Conservation (phyloP, 192 early-diverging fungal species). For the Lobosporangium transversale region DNA sequence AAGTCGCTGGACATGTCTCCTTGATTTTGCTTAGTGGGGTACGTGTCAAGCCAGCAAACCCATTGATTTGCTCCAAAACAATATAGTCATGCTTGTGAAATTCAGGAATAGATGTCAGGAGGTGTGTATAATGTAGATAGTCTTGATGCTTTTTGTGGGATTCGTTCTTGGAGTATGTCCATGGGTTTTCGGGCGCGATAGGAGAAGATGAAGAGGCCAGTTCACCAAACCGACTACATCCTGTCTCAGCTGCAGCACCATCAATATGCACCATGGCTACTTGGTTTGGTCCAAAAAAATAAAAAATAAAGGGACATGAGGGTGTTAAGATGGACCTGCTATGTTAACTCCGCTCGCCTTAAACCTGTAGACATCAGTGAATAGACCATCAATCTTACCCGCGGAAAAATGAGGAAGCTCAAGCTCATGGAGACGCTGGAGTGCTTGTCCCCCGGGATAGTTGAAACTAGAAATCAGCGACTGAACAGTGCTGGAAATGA, state of each 20-base stretch:
- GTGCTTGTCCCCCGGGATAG: constrained; percentile 90
- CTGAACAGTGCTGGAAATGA: constrained; percentile 49
- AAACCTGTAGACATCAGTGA: too few species aligned
- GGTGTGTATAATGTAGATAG: constrained; percentile 62
- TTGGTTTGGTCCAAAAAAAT: too few species aligned
- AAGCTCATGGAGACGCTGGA: constrained; percentile 69
- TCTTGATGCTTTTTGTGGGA: constrained; percentile 53
- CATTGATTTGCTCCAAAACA: constrained; percentile 54
- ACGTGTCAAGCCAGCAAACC: constrained; percentile 48
- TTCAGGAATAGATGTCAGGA: constrained; percentile 59
- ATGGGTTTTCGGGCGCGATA: constrained; percentile 35
- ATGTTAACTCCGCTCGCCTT: too few species aligned
- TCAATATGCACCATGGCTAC: constrained; percentile 74
- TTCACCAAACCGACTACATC: constrained; percentile 82
- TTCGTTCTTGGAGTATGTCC: constrained; percentile 80
- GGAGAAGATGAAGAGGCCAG: constrained; percentile 7
- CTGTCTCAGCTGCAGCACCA: constrained; percentile 81
- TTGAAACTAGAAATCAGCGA: constrained; percentile 75
- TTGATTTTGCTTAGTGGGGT: constrained; percentile 5
- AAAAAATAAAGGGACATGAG: too few species aligned
- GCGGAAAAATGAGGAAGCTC: constrained; percentile 22
- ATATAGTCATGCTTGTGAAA: constrained; percentile 48
- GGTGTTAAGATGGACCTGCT: constrained; percentile 8
- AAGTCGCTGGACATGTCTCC: constrained; percentile 5
- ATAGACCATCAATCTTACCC: constrained; percentile 5